A percentile compares a stretch with the other conserved stretches of the same genome.
phyloP scores from a whole-genome alignment of 805 yeast genomes.

The Maudiozyma turicensis region DNA sequence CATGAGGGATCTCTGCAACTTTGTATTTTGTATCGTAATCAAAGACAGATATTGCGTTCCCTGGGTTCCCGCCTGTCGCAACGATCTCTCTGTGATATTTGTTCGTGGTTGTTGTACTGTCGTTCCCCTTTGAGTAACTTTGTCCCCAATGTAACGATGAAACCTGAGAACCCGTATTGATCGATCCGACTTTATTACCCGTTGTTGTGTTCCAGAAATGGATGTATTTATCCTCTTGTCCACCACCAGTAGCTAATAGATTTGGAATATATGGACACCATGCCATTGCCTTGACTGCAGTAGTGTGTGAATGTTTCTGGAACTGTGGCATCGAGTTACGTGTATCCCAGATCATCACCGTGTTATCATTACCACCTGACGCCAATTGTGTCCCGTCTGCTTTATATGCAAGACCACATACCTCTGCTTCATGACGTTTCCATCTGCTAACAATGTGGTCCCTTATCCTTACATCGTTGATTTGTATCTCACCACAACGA shows the following conservation, averaged over 20 bases:
- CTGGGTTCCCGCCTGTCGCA: conserved; percentile 90
- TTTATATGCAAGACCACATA: conserved; percentile 86
- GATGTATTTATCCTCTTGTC: conserved; percentile 77
- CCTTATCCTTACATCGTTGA: conserved; percentile 84
- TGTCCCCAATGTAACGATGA: conserved; percentile 91
- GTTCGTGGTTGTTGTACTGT: conserved; percentile 20
- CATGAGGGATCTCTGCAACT: conserved; percentile 76
- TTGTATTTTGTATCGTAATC: conserved; percentile 78
- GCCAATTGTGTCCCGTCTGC: conserved; percentile 78
- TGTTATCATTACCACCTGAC: conserved; percentile 89
- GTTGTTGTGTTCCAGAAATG: conserved; percentile 94
- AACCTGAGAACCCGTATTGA: conserved; percentile 89
- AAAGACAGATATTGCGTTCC: conserved; percentile 73
- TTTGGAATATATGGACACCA: conserved; percentile 88
- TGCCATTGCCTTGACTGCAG: conserved; percentile 90
- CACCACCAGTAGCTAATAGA: conserved; percentile 93
- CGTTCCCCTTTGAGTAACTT: conserved; percentile 16
- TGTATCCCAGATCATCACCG: conserved; percentile 89
- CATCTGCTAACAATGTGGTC: conserved; percentile 57
- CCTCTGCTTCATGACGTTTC: conserved; percentile 72
- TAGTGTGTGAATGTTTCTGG: conserved; percentile 70
- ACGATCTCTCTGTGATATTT: conserved; percentile 50
- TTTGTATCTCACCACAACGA: conserved; percentile 73
- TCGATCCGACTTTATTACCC: conserved; percentile 75
- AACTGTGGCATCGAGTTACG: conserved; percentile 61